These are phyloP conservation scores for Xanthoconium stramineum DNA, from an alignment of 768 basidiomycete genomes.

Conservation along the genomic window DNA sequence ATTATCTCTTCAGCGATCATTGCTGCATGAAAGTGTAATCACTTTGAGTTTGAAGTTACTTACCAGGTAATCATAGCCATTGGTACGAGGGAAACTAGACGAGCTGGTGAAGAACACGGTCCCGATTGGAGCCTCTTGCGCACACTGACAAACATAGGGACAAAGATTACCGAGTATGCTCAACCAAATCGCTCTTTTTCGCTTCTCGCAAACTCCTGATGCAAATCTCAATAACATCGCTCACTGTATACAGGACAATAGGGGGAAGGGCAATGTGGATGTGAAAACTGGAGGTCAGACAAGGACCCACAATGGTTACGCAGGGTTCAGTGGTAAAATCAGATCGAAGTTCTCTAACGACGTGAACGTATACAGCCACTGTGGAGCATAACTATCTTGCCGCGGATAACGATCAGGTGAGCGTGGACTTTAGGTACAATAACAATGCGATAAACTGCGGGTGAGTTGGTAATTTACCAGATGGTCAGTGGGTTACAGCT, in stretches of 20 bases:
- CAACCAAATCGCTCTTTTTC: not conserved
- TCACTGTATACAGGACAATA: not conserved
- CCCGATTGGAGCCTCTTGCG: too few species aligned
- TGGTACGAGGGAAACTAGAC: too few species aligned
- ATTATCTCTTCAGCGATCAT: not conserved
- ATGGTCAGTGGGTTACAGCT: not conserved
- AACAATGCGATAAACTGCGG: not conserved
- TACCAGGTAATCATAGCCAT: not conserved
- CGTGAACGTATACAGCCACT: conserved; percentile 1
- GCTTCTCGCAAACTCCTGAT: not conserved
- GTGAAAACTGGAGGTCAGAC: conserved; percentile 2
- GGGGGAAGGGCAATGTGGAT: conserved; percentile 4
- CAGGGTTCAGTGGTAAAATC: conserved; percentile 23
- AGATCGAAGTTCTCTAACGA: conserved; percentile 19
- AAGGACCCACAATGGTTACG: conserved; percentile 2
- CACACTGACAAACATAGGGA: too few species aligned
- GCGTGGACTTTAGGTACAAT: conserved; percentile 9
- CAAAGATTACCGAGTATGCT: too few species aligned
- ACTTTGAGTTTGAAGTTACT: too few species aligned
- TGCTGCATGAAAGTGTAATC: not conserved
- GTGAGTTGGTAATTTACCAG: conserved; percentile 1
- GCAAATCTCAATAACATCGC: not conserved
- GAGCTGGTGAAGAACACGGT: too few species aligned
- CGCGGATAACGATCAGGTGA: not conserved
- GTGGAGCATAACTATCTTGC: conserved; percentile 5